Conservation (phyloP, 129 eudicot genomes). For the Dittrichia graveolens region DNA sequence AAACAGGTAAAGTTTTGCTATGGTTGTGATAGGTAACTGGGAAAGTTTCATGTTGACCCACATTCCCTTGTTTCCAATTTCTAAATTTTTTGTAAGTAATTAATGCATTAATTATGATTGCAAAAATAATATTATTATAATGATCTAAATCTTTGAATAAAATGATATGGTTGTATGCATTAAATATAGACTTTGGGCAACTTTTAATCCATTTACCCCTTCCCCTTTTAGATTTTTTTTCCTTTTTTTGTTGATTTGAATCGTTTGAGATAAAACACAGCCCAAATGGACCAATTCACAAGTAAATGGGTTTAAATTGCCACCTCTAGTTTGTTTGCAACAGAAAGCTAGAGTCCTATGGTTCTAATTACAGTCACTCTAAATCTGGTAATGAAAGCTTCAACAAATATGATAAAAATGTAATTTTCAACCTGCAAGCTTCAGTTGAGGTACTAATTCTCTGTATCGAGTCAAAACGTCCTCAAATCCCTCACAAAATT, state of each 20-base stretch:
- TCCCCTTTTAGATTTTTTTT: too few species aligned
- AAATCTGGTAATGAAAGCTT: slow-evolving; percentile 19
- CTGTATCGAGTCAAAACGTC: slow-evolving; percentile 81
- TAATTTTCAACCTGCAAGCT: slow-evolving; percentile 80
- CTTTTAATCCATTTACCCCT: too few species aligned
- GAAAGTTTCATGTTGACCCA: too few species aligned
- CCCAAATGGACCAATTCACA: background rate
- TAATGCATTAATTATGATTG: background rate
- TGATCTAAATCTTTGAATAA: background rate
- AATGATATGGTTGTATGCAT: background rate
- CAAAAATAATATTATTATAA: background rate
- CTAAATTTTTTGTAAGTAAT: too few species aligned
- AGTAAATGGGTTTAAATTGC: background rate
- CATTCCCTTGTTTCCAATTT: background rate
- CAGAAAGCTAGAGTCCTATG: slow-evolving; percentile 7
- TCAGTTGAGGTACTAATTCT: slow-evolving; percentile 86
- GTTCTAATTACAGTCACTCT: background rate
- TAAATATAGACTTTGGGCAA: background rate
- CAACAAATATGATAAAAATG: background rate
- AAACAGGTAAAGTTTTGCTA: too few species aligned
- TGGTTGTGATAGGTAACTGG: too few species aligned
- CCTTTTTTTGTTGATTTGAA: background rate
- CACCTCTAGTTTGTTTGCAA: background rate
- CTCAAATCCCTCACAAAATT: slow-evolving; percentile 88
- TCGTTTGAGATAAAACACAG: background rate